Percentiles rank a stretch among this genome's conserved stretches.
These are phyloP conservation scores for Phycomyces blakesleeanus DNA, from an alignment of 192 early-diverging fungal species.

Conservation along the genomic window DNA sequence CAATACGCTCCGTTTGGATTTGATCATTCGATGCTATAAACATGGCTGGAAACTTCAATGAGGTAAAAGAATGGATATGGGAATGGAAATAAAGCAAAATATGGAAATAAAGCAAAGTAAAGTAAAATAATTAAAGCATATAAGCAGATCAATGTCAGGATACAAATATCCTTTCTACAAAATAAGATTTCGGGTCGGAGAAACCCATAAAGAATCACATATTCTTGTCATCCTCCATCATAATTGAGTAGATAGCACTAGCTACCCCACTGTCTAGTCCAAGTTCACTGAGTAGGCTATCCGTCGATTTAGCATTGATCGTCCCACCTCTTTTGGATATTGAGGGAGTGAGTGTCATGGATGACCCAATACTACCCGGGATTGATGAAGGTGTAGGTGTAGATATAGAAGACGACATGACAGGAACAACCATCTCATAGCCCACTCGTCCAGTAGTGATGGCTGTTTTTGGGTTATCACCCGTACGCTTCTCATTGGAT, in stretches of 20 bases:
- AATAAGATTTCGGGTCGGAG: too few species aligned
- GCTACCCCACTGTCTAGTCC: constrained; percentile 32
- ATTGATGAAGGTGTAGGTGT: constrained; percentile 17
- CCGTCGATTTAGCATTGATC: background rate
- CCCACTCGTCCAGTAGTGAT: constrained; percentile 24
- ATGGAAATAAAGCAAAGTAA: too few species aligned
- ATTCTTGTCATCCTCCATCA: background rate
- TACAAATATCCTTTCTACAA: too few species aligned
- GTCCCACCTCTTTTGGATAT: background rate
- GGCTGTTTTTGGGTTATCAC: constrained; percentile 12
- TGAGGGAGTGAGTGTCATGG: background rate
- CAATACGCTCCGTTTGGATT: too few species aligned
- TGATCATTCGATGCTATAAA: too few species aligned
- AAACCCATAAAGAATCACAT: background rate
- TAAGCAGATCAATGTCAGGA: too few species aligned
- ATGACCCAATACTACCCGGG: background rate
- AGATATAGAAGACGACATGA: constrained; percentile 33
- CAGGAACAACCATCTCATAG: constrained; percentile 26
- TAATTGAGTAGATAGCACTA: constrained; percentile 30
- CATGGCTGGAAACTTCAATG: too few species aligned
- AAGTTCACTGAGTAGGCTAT: constrained; percentile 23
- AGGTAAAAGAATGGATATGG: too few species aligned
- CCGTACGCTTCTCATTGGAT: constrained; percentile 3
- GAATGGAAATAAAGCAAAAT: too few species aligned
- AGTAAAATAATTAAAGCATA: too few species aligned